Evolutionary conservation across 768 basidiomycete genomes (phyloP).

Genomic region (Saitozyma podzolica): DNA sequence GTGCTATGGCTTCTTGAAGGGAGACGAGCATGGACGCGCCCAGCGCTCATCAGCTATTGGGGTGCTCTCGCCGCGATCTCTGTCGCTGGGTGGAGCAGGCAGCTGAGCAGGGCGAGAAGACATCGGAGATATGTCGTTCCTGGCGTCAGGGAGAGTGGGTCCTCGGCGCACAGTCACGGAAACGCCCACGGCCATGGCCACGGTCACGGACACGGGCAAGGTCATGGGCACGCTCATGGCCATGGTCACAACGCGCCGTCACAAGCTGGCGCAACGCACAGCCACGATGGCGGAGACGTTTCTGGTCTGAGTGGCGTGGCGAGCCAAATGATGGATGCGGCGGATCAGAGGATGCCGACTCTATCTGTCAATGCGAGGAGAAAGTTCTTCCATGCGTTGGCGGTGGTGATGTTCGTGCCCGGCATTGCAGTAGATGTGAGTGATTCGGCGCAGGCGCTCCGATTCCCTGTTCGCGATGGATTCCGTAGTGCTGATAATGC

Average conservation of each 20-base stretch:
- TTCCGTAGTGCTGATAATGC: not conserved
- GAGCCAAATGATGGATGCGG: constrained; percentile 63
- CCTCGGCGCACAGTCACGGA: not conserved
- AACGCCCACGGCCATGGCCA: not conserved
- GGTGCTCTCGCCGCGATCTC: constrained; percentile 72
- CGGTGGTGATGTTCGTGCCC: constrained; percentile 94
- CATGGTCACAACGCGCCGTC: not conserved
- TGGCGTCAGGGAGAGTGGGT: constrained; percentile 9
- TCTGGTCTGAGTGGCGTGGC: constrained; percentile 33
- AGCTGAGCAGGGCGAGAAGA: constrained; percentile 73
- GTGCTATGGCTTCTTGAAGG: constrained; percentile 77
- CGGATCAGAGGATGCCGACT: constrained; percentile 86
- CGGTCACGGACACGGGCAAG: no score
- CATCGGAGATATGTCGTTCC: constrained; percentile 57
- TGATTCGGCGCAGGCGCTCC: constrained; percentile 21
- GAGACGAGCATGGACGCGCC: constrained; percentile 72
- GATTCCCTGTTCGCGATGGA: not conserved
- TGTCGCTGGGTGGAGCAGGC: constrained; percentile 92
- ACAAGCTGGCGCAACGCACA: constrained; percentile 7
- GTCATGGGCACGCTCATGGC: not conserved
- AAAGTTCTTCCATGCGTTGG: constrained; percentile 95
- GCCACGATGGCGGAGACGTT: constrained; percentile 1
- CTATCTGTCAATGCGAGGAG: constrained; percentile 85
- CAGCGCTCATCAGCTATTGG: constrained; percentile 82
- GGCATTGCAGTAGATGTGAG: constrained; percentile 88